Evolutionary conservation across 1,284 basidiomycete genomes (phyloP).

Genomic region (Ustilago xerochloae): DNA sequence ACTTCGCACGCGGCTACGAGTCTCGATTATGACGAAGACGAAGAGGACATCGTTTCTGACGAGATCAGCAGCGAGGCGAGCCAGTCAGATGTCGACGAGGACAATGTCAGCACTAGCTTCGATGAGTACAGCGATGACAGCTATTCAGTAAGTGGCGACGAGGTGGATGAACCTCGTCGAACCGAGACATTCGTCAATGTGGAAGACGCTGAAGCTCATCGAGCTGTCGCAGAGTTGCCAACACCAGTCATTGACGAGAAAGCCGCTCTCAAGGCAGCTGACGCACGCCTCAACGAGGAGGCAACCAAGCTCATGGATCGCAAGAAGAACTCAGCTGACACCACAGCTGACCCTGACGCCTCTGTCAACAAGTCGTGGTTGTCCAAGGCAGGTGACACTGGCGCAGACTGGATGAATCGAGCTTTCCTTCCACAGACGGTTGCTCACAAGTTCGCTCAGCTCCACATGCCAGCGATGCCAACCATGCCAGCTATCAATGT

Average conservation of each 20-base stretch:
- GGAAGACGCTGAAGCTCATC: conserved; percentile 31
- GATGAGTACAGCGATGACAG: conserved; percentile 54
- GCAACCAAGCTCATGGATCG: background rate
- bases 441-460: conserved; percentile 47
- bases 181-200: background rate
- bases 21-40: conserved; percentile 51
- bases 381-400: conserved; percentile 47
- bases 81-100: conserved; percentile 57
- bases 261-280: conserved; percentile 24
- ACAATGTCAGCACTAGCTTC: conserved; percentile 61
- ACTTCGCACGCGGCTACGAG: conserved; percentile 55
- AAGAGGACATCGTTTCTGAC: conserved; percentile 37
- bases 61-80: conserved; percentile 48
- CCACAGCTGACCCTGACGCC: conserved; percentile 3
- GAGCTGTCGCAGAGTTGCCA: conserved; percentile 27
- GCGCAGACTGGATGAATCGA: conserved; percentile 50
- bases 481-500: conserved; percentile 54
- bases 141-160: conserved; percentile 32
- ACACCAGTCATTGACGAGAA: conserved; percentile 38
- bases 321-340: background rate
- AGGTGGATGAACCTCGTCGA: conserved; percentile 6
- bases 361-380: conserved; percentile 43
- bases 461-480: conserved; percentile 52
- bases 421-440: conserved; percentile 44
- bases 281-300: conserved; percentile 13